Evolutionary conservation across 129 eudicot genomes (phyloP).

Genomic region (Flaveria ramosissima): DNA sequence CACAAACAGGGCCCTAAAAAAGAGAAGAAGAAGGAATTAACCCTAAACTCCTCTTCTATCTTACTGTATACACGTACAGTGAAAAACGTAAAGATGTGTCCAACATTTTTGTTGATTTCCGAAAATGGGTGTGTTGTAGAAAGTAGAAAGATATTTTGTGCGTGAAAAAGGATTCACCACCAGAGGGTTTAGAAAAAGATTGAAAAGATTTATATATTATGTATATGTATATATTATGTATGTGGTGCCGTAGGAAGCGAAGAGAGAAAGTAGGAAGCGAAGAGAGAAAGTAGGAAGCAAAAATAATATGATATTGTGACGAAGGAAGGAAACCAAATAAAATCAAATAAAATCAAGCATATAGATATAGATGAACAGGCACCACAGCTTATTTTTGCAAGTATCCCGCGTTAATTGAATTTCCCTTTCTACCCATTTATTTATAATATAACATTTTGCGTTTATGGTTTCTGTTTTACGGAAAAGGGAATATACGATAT

Average conservation of each 20-base stretch:
- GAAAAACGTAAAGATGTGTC: not conserved
- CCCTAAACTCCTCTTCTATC: constrained; percentile 5
- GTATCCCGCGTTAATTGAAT: constrained; percentile 35
- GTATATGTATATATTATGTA: not conserved
- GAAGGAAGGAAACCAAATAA: not conserved
- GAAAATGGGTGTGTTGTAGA: constrained; percentile 21
- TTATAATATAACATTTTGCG: not conserved
- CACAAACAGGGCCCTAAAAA: constrained; percentile 19
- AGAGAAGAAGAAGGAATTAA: not conserved
- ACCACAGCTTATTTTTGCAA: constrained; percentile 40
- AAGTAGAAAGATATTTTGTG: constrained; percentile 14
- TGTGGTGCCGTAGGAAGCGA: too few relatives aligned
- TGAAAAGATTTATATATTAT: not conserved
- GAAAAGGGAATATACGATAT: not conserved
- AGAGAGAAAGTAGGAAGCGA: too few relatives aligned
- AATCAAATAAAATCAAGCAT: not conserved
- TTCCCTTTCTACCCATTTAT: constrained; percentile 16
- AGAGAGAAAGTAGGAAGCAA: too few relatives aligned
- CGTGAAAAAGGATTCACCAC: constrained; percentile 37
- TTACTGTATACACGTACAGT: too few relatives aligned
- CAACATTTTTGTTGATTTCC: constrained; percentile 34
- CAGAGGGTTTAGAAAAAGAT: constrained; percentile 14
- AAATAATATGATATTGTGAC: too few relatives aligned
- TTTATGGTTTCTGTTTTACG: not conserved
- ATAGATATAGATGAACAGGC: constrained; percentile 14